Evolutionary conservation across 768 basidiomycete species (phyloP), one percentile per base, ranked within the genome.

Genomic region (Amanita exitialis): DNA sequence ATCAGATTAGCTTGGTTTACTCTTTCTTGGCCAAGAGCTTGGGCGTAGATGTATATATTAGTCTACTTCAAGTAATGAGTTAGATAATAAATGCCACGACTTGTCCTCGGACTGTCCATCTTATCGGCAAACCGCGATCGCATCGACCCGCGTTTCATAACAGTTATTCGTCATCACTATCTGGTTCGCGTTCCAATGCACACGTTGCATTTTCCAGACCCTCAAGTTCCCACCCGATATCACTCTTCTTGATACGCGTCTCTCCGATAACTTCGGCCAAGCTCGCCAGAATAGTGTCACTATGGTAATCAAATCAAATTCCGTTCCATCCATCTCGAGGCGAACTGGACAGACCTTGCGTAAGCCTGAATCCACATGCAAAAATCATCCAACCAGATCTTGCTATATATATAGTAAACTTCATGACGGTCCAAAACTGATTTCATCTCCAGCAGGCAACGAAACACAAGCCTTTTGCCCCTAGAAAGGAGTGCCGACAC

Each of bases 381-480:
- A 57, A 87, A 83, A 60, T 91, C 90, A 55, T 90, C 83, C 39
- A 90, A 57, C 90, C 90, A 93, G 30, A 90, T 77, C 62, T 88
- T 89, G 64, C 78, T 83, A 63, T 90, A 92, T n/a, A 90, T 72
- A 62, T 90, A 90, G 65, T 92, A 93, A 8, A 86, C 82, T 55
- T 89, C 88, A 56, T 90, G 87, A 58, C 79, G 82, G 59, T 90
- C 88, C 55, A 93, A 65, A 44, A 89, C 80, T 36, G 71, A 63
- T 65, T 85, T 90, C 69, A 83, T 72, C 62, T 80, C 82, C 39
- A 93, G 67, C 32, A 92, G 70, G 59, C 76, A 82, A 57, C 86
- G 78, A 49, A 79, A 63, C 20, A 86, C 70, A 30, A 66, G 69
- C 36, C 84, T 76, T 65, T 76, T 82, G 2, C 90, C 90, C 50